phyloP scores from a whole-genome alignment of 805 yeast genomes.

The Teunomyces panamensis region DNA sequence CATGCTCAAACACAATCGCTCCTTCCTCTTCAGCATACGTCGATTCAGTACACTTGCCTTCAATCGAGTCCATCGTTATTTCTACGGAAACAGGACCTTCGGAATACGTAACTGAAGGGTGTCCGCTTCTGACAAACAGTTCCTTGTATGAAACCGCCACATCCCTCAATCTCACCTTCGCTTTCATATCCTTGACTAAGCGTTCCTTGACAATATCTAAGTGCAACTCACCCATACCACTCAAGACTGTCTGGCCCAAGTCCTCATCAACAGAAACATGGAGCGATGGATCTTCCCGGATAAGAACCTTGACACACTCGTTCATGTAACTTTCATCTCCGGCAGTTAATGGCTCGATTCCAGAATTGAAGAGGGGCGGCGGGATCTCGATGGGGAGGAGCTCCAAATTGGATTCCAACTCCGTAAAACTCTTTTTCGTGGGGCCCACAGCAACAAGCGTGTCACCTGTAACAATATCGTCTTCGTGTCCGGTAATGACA shows the following conservation, averaged over 20 bases:
- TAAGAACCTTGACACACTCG: constrained; percentile 57
- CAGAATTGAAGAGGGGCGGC: constrained; percentile 87
- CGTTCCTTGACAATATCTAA: constrained; percentile 84
- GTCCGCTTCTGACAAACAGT: constrained; percentile 28
- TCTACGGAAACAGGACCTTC: constrained; percentile 21
- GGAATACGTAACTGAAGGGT: constrained; percentile 10
- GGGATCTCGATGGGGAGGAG: constrained; percentile 81
- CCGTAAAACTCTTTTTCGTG: constrained; percentile 45
- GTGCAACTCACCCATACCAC: constrained; percentile 98
- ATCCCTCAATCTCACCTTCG: constrained; percentile 74
- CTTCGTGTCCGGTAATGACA: constrained; percentile 70
- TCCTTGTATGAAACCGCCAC: constrained; percentile 92
- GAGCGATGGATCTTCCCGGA: constrained; percentile 91
- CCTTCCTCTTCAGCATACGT: constrained; percentile 38
- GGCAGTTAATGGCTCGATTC: constrained; percentile 77
- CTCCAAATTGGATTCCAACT: constrained; percentile 41
- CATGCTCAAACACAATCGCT: constrained; percentile 37
- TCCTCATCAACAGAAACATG: constrained; percentile 73
- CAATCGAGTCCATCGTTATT: constrained; percentile 34
- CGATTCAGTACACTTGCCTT: constrained; percentile 32
- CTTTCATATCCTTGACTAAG: constrained; percentile 75
- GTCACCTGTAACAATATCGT: constrained; percentile 83
- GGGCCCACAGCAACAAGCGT: constrained; percentile 67
- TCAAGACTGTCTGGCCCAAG: constrained; percentile 79
- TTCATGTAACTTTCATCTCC: constrained; percentile 79